Evolutionary conservation across 2,329 filamentous ascomycete genomes (phyloP), one percentile per base, ranked within the genome.

Genomic region (Alternaria hordeiaustralica): DNA sequence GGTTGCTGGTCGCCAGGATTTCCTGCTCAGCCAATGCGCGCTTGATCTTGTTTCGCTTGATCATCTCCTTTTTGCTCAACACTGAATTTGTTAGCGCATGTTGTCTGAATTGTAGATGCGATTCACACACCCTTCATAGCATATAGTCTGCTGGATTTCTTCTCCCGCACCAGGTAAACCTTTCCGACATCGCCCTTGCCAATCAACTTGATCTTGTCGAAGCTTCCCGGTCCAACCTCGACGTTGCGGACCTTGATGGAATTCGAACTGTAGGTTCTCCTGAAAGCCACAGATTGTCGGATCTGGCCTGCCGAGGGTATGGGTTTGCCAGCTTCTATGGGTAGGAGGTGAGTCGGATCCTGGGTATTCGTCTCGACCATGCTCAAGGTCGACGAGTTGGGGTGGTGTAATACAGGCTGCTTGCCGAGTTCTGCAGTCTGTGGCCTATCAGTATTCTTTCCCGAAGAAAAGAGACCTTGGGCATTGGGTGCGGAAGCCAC

Each of bases 11-110:
- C 9, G 96, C 96, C 58, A 99, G 85, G 69, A 99, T 99, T 81
- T 99, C 96, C 79, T 98, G 96, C 82, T 99, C 96, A 41, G 96
- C 96, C 71, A 99, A 86, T 13, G 96, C 96, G 78, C 96, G 90
- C 87, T 99, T 99, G 84, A 99, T 99, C 87, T 99, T 99, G 86
- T 99, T 99, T 62, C 96, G 92, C 85, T 99, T 99, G 82, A 99
- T 99, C 96, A 99, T 99, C 82, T 99, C 96, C 85, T 98, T 97
- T 83, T 99, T 99, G 87, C 94, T 98, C 81, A 99, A 80, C 6
- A 99, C 96, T 98, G 77, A 15, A 50, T 57, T 30, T 54, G 69
- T 82, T 68, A 82, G 78, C 44, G 60, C 23, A 47, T 21, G 46
- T 33, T 51, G 15, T 18, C n/a, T 15, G 7, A 51, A 6, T 41